Base-by-base conservation (phyloP, 495 filamentous ascomycete genomes). In the Penicillium robsamsonii region DNA sequence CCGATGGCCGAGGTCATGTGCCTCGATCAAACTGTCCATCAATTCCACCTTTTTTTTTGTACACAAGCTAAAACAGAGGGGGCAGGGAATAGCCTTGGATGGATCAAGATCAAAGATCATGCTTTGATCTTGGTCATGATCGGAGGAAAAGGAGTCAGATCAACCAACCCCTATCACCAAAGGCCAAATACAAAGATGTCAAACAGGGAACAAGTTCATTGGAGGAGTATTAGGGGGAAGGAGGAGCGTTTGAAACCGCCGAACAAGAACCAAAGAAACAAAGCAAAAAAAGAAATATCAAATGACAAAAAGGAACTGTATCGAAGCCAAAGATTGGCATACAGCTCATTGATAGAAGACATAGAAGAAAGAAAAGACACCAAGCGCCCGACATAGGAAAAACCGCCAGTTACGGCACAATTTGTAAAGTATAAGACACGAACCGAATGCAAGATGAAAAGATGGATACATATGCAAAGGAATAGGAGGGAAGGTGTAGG, bases 351-450 rank as follows among this genome's bases (percentile, higher is more conserved):
- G 6, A 46, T 15, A 29, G 6, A 46, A 27, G 25, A 27, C 18
- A 25, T 22, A 43, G 13, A 20, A 25, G 17, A 12, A 22, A 24
- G 25, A 22, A 43, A 20, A 47, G 50, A 64, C 55, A 48, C 60
- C 63, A 37, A 46, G 60, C 63, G 45, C 60, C 60, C 15, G 46
- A 66, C 54, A 63, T 50, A 67, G 52, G 47, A 57, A 44, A 66
- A 55, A 61, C 54, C 53, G 60, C 63, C 62, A 47, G 57, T 54
- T 38, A 54, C 52, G 52, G 52, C 43, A 54, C 62, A 68, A 68
- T 68, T 63, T 68, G 45, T 58, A 58, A 65, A 54, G 46, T 62
- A 65, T 67, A 65, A 65, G 46, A 67, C 62, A 65, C 24, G 54
- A 60, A 59, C 53, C 45, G 57, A 61, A 68, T 68, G 65, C 65